Conservation (phyloP, 257 asterid genomes). For the Fraxinus quadrangulata region DNA sequence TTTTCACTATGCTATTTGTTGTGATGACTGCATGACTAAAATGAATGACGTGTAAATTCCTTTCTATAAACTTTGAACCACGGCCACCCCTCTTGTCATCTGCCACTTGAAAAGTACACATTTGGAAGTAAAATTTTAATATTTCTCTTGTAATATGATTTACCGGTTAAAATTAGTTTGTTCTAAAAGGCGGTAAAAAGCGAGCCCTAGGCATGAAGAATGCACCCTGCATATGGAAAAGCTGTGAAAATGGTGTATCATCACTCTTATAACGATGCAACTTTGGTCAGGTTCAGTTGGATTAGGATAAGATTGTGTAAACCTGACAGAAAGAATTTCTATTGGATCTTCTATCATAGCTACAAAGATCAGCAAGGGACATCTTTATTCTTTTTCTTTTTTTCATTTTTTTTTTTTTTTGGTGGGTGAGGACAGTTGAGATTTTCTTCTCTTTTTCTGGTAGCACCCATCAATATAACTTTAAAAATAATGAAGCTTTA, state of each 20-base stretch:
- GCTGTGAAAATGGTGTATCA: no score
- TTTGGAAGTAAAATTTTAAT: neutral
- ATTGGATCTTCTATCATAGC: neutral
- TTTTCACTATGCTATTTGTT: conserved; percentile 6
- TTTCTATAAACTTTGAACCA: neutral
- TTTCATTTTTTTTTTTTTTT: no score
- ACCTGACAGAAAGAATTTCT: no score
- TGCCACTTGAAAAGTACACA: neutral
- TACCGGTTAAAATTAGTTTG: neutral
- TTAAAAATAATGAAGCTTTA: neutral
- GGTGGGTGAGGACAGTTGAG: neutral
- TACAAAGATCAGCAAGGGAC: neutral
- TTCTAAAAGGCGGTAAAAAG: no score
- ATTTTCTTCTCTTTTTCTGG: neutral
- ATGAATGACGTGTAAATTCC: conserved; percentile 11
- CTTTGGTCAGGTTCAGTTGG: no score
- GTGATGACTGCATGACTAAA: conserved; percentile 22
- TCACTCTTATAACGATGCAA: no score
- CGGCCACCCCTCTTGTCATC: neutral
- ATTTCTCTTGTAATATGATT: neutral
- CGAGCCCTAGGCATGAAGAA: no score
- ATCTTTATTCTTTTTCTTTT: no score
- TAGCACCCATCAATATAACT: neutral
- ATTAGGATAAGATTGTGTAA: no score
- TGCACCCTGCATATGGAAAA: no score